These are phyloP conservation scores for Podaxis sp. DNA, from an alignment of 768 basidiomycete species.

Conservation along the genomic window DNA sequence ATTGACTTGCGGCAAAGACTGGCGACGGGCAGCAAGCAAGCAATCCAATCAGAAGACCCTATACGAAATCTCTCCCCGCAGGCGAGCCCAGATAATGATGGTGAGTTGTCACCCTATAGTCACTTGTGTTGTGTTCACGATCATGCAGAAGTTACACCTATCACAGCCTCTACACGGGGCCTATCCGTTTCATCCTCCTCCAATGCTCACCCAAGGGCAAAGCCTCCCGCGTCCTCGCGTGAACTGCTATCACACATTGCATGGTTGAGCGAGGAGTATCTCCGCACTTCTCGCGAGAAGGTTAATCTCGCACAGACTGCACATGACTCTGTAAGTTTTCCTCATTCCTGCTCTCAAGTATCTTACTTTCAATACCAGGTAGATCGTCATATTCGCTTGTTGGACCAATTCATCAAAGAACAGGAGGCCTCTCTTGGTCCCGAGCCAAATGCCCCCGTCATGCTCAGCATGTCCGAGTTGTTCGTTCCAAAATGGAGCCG, in stretches of 20 bases:
- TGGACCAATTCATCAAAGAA: constrained; percentile 65
- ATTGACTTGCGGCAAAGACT: constrained; percentile 29
- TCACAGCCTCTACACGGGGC: neutral
- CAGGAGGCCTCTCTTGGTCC: constrained; percentile 43
- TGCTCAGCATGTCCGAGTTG: constrained; percentile 52
- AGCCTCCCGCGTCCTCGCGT: constrained; percentile 39
- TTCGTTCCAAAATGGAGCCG: constrained; percentile 50
- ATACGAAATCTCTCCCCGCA: neutral
- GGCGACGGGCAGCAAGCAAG: neutral
- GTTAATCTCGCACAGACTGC: constrained; percentile 71
- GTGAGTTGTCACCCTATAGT: neutral
- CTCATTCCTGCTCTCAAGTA: neutral
- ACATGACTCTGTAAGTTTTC: constrained; percentile 56
- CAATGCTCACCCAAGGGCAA: constrained; percentile 23
- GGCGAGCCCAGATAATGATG: neutral
- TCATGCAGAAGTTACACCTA: neutral
- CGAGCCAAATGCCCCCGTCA: constrained; percentile 43
- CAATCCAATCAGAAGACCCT: neutral
- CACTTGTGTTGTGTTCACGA: neutral
- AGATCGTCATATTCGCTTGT: constrained; percentile 73
- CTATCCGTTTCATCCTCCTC: neutral
- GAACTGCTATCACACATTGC: constrained; percentile 59
- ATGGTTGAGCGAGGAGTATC: constrained; percentile 55
- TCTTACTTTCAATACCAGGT: constrained; percentile 44
- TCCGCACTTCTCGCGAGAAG: constrained; percentile 74